Percentiles rank a stretch among this genome's conserved stretches.
Evolutionary conservation across 1,139 yeast genomes (phyloP).

Genomic region (Hanseniaspora uvarum): DNA sequence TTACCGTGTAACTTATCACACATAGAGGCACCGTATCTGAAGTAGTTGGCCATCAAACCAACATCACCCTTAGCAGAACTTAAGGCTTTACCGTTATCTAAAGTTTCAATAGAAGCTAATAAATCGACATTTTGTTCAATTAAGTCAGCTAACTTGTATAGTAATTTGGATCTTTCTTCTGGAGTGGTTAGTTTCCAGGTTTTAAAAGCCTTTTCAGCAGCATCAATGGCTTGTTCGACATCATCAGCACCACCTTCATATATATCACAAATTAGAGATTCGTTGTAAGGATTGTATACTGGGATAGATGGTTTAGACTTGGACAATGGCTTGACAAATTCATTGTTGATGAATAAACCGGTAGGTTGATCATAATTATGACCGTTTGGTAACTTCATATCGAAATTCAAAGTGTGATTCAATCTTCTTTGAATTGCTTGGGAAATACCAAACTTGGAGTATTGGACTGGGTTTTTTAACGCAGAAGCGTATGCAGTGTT

Average conservation of each 20-base stretch:
- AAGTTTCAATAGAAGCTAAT: slow-evolving; percentile 54
- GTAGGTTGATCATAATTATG: slow-evolving; percentile 43
- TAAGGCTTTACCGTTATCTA: slow-evolving; percentile 67
- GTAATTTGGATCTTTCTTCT: slow-evolving; percentile 43
- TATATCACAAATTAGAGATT: slow-evolving; percentile 38
- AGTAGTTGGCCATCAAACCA: slow-evolving; percentile 44
- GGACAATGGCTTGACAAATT: slow-evolving; percentile 36
- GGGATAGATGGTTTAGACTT: slow-evolving; percentile 33
- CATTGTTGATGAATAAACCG: slow-evolving; percentile 42
- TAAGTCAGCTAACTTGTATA: slow-evolving; percentile 52
- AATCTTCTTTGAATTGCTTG: slow-evolving; percentile 25
- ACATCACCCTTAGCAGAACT: slow-evolving; percentile 47
- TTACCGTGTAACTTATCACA: slow-evolving; percentile 62
- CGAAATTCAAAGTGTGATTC: slow-evolving; percentile 38
- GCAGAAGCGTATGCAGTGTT: not conserved
- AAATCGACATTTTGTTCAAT: slow-evolving; percentile 48
- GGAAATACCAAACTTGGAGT: slow-evolving; percentile 18
- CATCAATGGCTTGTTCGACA: slow-evolving; percentile 40
- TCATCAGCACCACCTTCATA: slow-evolving; percentile 41
- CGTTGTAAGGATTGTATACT: slow-evolving; percentile 40
- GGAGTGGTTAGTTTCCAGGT: slow-evolving; percentile 38
- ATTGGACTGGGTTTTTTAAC: not conserved
- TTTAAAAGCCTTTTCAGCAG: slow-evolving; percentile 39
- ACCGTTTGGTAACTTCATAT: slow-evolving; percentile 47
- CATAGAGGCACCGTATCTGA: slow-evolving; percentile 68